These are phyloP conservation scores for Phytophthora boehmeriae DNA, from an alignment of 352 stramenopile genomes.

Conservation along the genomic window DNA sequence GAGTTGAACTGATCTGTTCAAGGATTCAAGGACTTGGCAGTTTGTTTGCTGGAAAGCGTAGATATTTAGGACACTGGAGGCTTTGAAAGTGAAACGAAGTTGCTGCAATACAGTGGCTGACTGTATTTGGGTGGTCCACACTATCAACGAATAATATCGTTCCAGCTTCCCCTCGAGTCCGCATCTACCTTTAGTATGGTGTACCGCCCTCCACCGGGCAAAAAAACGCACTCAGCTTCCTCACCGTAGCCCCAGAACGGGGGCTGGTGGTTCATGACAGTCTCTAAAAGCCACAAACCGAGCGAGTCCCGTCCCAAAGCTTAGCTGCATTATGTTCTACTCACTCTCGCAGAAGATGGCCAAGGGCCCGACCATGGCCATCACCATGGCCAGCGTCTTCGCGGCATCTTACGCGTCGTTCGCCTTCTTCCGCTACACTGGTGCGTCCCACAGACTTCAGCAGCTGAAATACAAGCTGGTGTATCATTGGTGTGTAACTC, in stretches of 20 bases:
- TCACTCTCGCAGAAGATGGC: constrained; percentile 69
- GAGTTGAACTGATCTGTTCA: constrained; percentile 59
- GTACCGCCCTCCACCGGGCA: not conserved
- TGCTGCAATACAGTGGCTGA: no score
- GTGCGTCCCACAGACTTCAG: constrained; percentile 34
- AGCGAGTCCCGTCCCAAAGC: constrained; percentile 13
- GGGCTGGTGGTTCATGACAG: constrained; percentile 39
- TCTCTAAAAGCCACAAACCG: constrained; percentile 29
- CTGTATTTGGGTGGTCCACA: no score
- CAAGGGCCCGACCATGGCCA: constrained; percentile 59
- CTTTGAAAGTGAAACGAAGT: no score
- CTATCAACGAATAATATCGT: not conserved
- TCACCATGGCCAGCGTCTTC: constrained; percentile 46
- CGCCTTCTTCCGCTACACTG: constrained; percentile 64
- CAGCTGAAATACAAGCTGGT: not conserved
- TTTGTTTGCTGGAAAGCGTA: constrained; percentile 4
- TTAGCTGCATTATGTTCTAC: constrained; percentile 58
- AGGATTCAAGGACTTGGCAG: not conserved
- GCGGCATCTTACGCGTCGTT: constrained; percentile 53
- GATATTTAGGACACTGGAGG: constrained; percentile 36
- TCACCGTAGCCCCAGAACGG: constrained; percentile 38
- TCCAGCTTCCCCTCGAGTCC: constrained; percentile 11
- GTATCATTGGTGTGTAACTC: constrained; percentile 8
- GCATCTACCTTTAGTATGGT: constrained; percentile 31
- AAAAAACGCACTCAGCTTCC: constrained; percentile 6